Evolutionary conservation across 768 basidiomycete genomes (phyloP), one percentile per base, ranked within the genome.

Genomic region (Termitomyces sp.): DNA sequence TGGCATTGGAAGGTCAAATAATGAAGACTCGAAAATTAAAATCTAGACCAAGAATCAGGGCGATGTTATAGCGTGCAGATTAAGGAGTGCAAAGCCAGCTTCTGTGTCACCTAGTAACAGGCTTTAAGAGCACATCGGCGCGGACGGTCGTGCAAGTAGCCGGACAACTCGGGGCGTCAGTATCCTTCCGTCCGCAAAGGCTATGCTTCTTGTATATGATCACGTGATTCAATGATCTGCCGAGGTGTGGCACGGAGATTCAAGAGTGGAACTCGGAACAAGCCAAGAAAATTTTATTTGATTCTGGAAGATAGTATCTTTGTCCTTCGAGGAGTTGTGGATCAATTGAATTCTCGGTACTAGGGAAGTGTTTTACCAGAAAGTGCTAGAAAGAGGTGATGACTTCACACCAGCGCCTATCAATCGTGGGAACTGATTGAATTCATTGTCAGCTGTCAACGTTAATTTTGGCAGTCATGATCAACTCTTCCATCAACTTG

Each of bases 371-470:
- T n/a, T 29, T 17, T n/a, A n/a, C 16, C 29, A 29, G 29, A 3
- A 29, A 29, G 29, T 29, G n/a, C 7, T 25, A 10, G 27, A 29
- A 23, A 12, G n/a, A 27, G 25, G 4, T 10, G 19, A 53, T 53
- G 52, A 53, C 52, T 53, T 53, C 52, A 53, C 52, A 53, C 42
- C 40, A 53, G 52, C 52, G 52, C 52, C 52, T 53, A 51, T 38
- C 25, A 17, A 35, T 10, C 52, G 52, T 53, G 52, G 40, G 52
- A 53, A 53, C 14, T 53, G 52, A 53, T 53, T 41, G 41, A n/a
- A 53, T 53, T 53, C 52, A 42, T 53, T 53, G 52, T 53, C 52
- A 53, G 29, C 52, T 53, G 52, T 53, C 38, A 41, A 31, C 38
- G 19, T 42, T 41, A 51, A 38, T 38, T 40, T 27, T 29, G 35